phyloP scores from a whole-genome alignment of 148 eudicot species.

The Polygonum maritimum region DNA sequence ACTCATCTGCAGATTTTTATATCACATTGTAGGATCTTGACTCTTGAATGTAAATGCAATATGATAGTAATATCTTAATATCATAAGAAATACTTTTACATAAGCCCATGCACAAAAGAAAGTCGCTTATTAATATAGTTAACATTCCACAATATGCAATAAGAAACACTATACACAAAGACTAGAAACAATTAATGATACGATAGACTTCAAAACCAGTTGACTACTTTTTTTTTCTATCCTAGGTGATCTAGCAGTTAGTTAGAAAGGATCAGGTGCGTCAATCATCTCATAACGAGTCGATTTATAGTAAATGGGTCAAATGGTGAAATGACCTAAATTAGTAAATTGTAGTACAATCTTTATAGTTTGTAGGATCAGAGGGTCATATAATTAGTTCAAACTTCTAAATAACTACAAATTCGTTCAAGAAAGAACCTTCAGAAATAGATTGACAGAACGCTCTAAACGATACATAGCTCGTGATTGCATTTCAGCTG shows the following conservation, averaged over 20 bases:
- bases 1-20: too few species aligned
- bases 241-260: not conserved
- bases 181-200: too few species aligned
- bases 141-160: not conserved
- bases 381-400: not conserved
- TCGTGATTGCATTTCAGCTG: not conserved
- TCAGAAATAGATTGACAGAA: not conserved
- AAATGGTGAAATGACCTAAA: not conserved
- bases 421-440: not conserved
- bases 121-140: not conserved
- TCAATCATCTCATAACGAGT: not conserved
- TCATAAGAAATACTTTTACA: not conserved
- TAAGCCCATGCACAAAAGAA: not conserved
- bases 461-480: not conserved
- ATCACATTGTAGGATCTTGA: too few species aligned
- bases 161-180: not conserved
- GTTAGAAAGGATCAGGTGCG: not conserved
- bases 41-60: too few species aligned
- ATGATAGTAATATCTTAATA: too few species aligned
- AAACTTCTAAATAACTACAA: not conserved
- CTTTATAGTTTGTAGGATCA: not conserved
- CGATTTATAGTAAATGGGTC: not conserved
- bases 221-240: not conserved
- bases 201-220: not conserved
- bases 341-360: not conserved